phyloP scores from a whole-genome alignment of 176 grass and related monocot species.

The Zoysia japonica region DNA sequence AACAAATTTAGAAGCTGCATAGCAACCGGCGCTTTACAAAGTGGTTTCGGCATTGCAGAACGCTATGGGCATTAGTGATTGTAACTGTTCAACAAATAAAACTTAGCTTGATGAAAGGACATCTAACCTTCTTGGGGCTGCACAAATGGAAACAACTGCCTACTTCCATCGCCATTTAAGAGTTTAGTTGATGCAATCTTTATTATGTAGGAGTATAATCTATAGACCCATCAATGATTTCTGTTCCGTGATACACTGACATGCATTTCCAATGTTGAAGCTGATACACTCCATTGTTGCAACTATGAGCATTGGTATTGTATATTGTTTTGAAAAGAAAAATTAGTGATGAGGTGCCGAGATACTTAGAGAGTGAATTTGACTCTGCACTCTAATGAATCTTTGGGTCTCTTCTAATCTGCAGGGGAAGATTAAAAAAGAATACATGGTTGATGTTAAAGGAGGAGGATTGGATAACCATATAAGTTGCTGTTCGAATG shows the following conservation, averaged over 20 bases:
- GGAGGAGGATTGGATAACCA: too few relatives aligned
- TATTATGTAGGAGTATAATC: background rate
- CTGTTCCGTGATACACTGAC: background rate
- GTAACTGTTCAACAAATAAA: background rate
- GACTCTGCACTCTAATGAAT: too few relatives aligned
- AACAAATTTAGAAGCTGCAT: background rate
- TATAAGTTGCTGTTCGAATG: too few relatives aligned
- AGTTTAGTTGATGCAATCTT: background rate
- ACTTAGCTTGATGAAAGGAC: background rate
- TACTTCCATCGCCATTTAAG: background rate
- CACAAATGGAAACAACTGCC: background rate
- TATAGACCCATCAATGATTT: background rate
- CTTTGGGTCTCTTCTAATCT: too few relatives aligned
- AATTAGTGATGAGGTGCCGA: background rate
- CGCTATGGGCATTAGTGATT: background rate
- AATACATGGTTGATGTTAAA: too few relatives aligned
- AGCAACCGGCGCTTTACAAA: background rate
- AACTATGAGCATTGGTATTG: background rate
- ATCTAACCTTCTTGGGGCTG: conserved; percentile 4
- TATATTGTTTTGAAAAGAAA: background rate
- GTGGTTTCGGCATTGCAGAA: background rate
- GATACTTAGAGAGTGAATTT: background rate
- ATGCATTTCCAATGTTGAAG: conserved; percentile 9
- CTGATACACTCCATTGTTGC: background rate
- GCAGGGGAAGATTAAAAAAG: too few relatives aligned